Evolutionary conservation across 345 rosid genomes (phyloP).

Genomic region (Turritis glabra): DNA sequence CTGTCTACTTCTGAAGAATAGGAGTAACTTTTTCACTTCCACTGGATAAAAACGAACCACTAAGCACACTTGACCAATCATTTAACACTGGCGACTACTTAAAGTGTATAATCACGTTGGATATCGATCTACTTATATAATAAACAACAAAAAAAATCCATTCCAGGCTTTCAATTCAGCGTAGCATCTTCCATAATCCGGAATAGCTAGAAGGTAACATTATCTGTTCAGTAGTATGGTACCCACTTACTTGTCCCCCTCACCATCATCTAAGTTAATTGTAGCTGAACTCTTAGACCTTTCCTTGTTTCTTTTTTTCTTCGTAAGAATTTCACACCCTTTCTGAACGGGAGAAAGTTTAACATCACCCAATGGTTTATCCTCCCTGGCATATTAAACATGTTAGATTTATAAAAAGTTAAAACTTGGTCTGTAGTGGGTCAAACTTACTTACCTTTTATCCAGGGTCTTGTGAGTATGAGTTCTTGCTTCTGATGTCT

Average conservation of each 20-base stretch:
- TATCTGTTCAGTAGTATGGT: neutral
- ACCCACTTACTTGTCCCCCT: slow-evolving; percentile 31
- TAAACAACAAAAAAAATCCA: neutral
- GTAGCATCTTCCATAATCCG: neutral
- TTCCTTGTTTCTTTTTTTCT: slow-evolving; percentile 24
- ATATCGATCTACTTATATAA: neutral
- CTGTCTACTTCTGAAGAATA: neutral
- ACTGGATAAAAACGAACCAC: neutral
- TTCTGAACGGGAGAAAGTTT: neutral
- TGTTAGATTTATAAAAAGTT: neutral
- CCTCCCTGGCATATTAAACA: slow-evolving; percentile 28
- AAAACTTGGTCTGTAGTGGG: neutral
- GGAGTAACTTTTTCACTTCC: neutral
- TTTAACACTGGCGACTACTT: too few relatives aligned
- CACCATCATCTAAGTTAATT: neutral
- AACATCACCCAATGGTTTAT: neutral
- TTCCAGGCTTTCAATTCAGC: neutral
- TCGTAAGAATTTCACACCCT: slow-evolving; percentile 3
- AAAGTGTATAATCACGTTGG: neutral
- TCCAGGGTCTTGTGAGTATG: slow-evolving; percentile 9
- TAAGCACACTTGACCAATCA: neutral
- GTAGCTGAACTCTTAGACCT: slow-evolving; percentile 9
- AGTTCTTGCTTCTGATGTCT: slow-evolving; percentile 15
- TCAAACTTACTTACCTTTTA: slow-evolving; percentile 35
- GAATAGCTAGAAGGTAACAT: neutral